Percentiles rank a stretch among this genome's conserved stretches.
phyloP scores from a whole-genome alignment of 148 eudicot species.

The Heliosperma pusillum region DNA sequence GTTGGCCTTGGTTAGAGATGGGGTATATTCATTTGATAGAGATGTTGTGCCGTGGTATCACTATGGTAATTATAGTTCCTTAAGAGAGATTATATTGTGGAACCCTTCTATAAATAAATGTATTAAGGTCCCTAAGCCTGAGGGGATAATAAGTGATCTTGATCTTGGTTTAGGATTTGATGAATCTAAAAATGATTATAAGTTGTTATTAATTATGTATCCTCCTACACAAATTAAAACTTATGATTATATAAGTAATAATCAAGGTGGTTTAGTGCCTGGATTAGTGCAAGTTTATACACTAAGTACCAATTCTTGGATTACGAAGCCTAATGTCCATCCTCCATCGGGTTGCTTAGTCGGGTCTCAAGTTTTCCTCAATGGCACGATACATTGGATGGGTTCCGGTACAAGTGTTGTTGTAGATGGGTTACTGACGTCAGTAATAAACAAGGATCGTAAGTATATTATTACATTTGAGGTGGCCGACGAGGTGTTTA shows the following conservation, averaged over 20 bases:
- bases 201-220: slow-evolving; percentile 17
- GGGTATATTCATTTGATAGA: too few relatives aligned
- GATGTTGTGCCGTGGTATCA: too few relatives aligned
- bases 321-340: neutral
- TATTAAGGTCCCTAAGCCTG: neutral
- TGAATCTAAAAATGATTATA: slow-evolving; percentile 14
- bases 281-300: too few relatives aligned
- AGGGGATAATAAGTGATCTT: neutral
- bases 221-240: neutral
- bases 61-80: too few relatives aligned
- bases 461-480: slow-evolving; percentile 21
- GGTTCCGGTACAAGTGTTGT: neutral
- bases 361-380: slow-evolving; percentile 16
- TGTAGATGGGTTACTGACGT: too few relatives aligned
- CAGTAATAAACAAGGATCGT: neutral
- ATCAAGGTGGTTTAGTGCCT: too few relatives aligned
- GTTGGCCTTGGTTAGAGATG: neutral
- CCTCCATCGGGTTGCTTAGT: slow-evolving; percentile 18
- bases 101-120: slow-evolving; percentile 17
- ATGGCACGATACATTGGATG: slow-evolving; percentile 25
- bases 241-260: too few relatives aligned
- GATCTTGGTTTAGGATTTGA: slow-evolving; percentile 23
- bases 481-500: slow-evolving; percentile 14
- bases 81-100: slow-evolving; percentile 10
- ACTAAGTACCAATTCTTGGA: too few relatives aligned